Evolutionary conservation across 2,329 filamentous ascomycete species (phyloP), one percentile per base, ranked within the genome.

Genomic region (Sporothrix schenckii): DNA sequence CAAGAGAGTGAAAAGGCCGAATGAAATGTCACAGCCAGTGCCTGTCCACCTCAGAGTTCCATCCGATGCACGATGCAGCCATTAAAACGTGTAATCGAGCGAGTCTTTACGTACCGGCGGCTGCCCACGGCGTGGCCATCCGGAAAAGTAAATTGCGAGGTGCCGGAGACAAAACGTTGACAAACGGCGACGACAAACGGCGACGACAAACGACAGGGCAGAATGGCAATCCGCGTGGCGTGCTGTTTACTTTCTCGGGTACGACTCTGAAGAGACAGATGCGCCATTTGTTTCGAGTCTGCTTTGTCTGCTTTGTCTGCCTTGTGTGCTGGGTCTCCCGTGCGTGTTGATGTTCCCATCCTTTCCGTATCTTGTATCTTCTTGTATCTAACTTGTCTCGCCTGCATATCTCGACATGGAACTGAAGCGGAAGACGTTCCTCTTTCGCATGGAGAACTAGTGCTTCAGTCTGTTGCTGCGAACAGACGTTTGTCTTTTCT

Each of bases 231-330:
- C 58, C 58, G 58, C 44, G 58, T 47, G 58, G 58, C 58, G 58
- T 47, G 39, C 21, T 61, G 58, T 44, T 47, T 47, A 9, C 39
- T 27, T 63, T 27, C 13, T 39, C 39, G 39, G 41, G 58, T 63
- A 13, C 13, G 5, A 47, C 58, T 27, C 47, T 21, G 21, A 50
- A 24, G 7, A 27, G 21, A n/a, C 7, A 13, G 63, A 14, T 66
- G 63, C 63, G 49, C 63, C 30, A 66, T 66, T 66, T 66, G 63
- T 66, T 41, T 52, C 49, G 47, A 41, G 44, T 53, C 47, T 53
- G 47, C 11, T 53, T 49, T 41, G 27, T 41, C 19, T 53, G 16
- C 34, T 24, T 14, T 27, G 54, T 7, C 24, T 44, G 34, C 34
- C 24, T 14, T 27, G 54, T 7, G 10, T 44, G 34, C 5, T 54